Base-by-base conservation (phyloP, 345 rosid species). In the Bruguiera parviflora region DNA sequence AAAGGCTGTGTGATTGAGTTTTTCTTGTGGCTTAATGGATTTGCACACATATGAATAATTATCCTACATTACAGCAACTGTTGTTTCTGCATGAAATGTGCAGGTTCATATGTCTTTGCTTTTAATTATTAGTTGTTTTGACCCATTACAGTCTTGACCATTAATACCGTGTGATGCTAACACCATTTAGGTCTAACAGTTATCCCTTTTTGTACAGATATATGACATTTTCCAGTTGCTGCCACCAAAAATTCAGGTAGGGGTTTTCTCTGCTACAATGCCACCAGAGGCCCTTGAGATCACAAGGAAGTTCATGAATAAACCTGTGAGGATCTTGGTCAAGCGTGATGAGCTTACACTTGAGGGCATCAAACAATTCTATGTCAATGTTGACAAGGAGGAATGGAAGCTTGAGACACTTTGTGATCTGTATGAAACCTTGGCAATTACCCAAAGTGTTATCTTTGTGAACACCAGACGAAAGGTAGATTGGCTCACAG, bases 281-380 rank as follows among this genome's bases (percentile, higher is more conserved):
- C 98, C 96, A 5, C 96, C 94, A 0, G 96, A 92, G 71, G 98
- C 92, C 8, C 92, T 92, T 21, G 95, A 92, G 80, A 92, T 92
- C 69, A 90, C 96, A 5, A 87, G 91, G 77, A 92, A 87, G 80
- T 90, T 92, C 71, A 90, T 90, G 96, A 90, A 86, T 75, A 88
- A 90, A 67, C 95, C 96, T 5, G 96, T 88, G 43, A 81, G 96
- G 71, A 90, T 92, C 63, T 79, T 92, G 70, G 96, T 90, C 29
- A 92, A 90, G 81, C 87, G 92, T n/a, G 97, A 92, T 47, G 94
- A 89, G 78, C 89, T 92, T 49, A 89, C 96, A 52, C 92, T 92
- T 0, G 98, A 92, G 81, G 97, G 97, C 84, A 89, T 91, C 80
- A 89, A 88, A 70, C 96, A 91, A 73, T 91, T 89, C 37, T 58